These are phyloP conservation scores for Nicotiana knightiana DNA, from an alignment of 257 asterid species.

Conservation along the genomic window DNA sequence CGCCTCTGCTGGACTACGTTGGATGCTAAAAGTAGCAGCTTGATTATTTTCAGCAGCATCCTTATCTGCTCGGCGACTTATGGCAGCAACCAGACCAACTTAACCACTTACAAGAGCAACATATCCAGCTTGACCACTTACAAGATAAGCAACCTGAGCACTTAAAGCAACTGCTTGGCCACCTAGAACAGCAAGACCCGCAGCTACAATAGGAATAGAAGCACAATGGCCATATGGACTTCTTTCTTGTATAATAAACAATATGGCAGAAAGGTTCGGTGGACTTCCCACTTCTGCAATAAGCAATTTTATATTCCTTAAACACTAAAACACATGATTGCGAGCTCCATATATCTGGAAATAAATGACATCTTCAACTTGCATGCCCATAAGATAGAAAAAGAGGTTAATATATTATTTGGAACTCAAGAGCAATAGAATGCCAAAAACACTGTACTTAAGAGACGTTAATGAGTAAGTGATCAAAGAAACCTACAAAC, in stretches of 20 bases:
- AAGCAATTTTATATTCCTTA: not conserved
- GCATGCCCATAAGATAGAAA: not conserved
- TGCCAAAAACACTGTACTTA: not conserved
- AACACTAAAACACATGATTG: not conserved
- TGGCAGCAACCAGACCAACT: not conserved
- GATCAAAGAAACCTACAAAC: not conserved
- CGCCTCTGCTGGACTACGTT: not conserved
- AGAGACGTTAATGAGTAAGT: not conserved
- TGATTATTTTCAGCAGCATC: not conserved
- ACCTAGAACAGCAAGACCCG: not conserved
- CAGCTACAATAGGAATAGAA: not conserved
- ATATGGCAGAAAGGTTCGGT: not conserved
- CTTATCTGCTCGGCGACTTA: not conserved
- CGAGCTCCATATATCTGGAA: not conserved
- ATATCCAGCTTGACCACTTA: not conserved
- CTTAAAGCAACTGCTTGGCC: not conserved
- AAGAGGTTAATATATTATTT: not conserved
- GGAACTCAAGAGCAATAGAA: not conserved
- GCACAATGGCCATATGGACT: not conserved
- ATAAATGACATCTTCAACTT: not conserved
- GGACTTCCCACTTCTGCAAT: not conserved
- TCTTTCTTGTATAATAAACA: not conserved
- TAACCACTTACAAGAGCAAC: not conserved
- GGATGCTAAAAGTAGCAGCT: not conserved
- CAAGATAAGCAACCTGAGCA: not conserved